These are phyloP conservation scores for Mycena kentingensis DNA, from an alignment of 768 basidiomycete species.

Conservation along the genomic window DNA sequence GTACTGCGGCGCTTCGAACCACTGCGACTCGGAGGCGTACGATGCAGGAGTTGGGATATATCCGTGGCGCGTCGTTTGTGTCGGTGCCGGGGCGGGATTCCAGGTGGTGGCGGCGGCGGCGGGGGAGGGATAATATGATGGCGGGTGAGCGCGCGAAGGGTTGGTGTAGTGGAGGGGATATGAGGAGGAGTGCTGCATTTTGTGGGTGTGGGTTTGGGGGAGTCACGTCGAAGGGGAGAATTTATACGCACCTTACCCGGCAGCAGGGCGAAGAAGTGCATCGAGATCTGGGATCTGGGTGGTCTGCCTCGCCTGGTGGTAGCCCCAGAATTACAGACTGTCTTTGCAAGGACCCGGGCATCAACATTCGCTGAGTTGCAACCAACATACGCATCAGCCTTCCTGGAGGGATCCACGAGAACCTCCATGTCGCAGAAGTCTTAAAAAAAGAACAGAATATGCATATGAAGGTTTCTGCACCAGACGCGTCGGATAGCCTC, in stretches of 20 bases:
- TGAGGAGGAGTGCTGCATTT: background rate
- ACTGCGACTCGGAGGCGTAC: background rate
- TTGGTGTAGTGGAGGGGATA: background rate
- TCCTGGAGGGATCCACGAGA: too few relatives aligned
- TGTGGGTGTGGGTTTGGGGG: background rate
- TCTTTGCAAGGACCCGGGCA: too few relatives aligned
- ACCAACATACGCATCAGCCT: too few relatives aligned
- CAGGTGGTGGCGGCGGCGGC: background rate
- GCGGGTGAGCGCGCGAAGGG: background rate
- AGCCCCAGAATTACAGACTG: too few relatives aligned
- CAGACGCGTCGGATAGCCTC: too few relatives aligned
- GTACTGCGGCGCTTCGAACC: background rate
- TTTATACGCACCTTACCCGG: background rate
- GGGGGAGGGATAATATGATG: background rate
- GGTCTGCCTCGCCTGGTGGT: background rate
- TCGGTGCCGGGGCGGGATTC: background rate
- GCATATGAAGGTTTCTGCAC: too few relatives aligned
- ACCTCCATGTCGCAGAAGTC: too few relatives aligned
- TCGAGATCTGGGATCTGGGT: background rate
- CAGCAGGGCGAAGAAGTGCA: background rate
- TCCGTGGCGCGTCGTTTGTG: background rate
- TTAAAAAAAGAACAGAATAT: too few relatives aligned
- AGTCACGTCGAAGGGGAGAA: background rate
- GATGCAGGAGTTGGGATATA: background rate
- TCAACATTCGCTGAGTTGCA: too few relatives aligned